Evolutionary conservation across 225 moss, liverwort and hornwort species (phyloP), one percentile per base, ranked within the genome.

Genomic region (Asterella californica): DNA sequence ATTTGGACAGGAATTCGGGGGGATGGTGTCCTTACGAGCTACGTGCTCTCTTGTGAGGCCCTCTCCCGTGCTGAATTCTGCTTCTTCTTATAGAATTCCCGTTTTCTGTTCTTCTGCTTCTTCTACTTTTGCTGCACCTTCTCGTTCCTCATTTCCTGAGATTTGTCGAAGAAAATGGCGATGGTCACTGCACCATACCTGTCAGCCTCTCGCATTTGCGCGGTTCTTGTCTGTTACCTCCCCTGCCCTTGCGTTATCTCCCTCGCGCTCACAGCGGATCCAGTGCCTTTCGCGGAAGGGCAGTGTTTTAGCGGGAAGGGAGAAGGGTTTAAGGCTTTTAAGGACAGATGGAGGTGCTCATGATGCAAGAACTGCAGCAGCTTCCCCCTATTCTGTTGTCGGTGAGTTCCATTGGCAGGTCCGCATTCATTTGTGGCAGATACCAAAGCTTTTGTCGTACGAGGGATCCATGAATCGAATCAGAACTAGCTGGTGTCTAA

Each of bases 11-110:
- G 62, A 76, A 46, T 61, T 76, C 7, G 19, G 11, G 75, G 78
- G 49, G 78, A 79, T 79, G 79, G 79, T 70, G 79, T 48, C 79
- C 53, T 38, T 79, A 69, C 79, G 79, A 79, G 79, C 69, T 2
- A 81, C 81, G 46, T 78, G 72, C 67, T 81, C 78, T 49, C 70
- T 81, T 27, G 81, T 84, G 78, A 74, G 78, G 55, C 81, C 76
- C 47, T 21, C 78, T 68, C 80, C 83, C 14, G 80, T 79, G 36
- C 72, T 76, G 37, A 76, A 32, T 70, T 59, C 47, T 22, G 10
- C 79, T 15, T 75, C 75, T 4, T 24, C 69, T 63, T 15, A 22
- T 53, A 52, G 32, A 29, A 53, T 25, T 27, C 59, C 37, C 74
- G 22, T 14, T 32, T 14, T n/a, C 5, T 72, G 25, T 25, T 12